phyloP scores from a whole-genome alignment of 306 rosid genomes.

The Ammopiptanthus mongolicus region DNA sequence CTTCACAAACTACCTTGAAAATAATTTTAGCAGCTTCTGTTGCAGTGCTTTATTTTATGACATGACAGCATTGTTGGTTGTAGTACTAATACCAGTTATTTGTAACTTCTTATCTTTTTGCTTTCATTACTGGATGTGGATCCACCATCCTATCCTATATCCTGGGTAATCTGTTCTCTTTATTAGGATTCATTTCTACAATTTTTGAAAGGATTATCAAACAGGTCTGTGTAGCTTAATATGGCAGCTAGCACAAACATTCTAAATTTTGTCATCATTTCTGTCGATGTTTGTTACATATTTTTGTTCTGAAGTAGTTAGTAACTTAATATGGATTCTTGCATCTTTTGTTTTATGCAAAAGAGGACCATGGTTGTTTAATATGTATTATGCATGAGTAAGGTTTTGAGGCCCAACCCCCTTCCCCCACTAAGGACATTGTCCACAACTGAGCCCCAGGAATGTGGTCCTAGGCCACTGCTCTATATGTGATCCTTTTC shows the following conservation, averaged over 20 bases:
- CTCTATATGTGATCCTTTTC: not conserved
- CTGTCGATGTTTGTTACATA: not conserved
- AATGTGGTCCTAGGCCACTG: constrained; percentile 16
- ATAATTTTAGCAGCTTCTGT: not conserved
- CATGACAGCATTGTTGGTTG: not conserved
- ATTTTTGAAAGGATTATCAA: not conserved
- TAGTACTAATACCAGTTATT: not conserved
- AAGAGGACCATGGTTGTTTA: not conserved
- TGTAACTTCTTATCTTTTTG: not conserved
- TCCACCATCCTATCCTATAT: not conserved
- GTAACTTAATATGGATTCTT: not conserved
- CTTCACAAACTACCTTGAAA: not conserved
- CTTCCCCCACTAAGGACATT: not conserved
- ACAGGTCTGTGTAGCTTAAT: not conserved
- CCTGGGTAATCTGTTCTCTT: not conserved
- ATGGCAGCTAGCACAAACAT: not conserved
- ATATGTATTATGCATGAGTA: not conserved
- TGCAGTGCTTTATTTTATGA: not conserved
- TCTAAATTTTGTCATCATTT: not conserved
- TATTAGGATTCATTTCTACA: not conserved
- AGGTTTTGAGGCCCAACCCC: not conserved
- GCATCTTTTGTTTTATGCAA: not conserved
- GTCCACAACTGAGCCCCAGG: not conserved
- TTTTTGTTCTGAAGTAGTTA: not conserved
- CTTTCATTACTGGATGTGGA: not conserved